Percentiles rank a stretch among this genome's conserved stretches.
These are phyloP conservation scores for Cercospora sesami DNA, from an alignment of 2,329 filamentous ascomycete species.

Conservation along the genomic window DNA sequence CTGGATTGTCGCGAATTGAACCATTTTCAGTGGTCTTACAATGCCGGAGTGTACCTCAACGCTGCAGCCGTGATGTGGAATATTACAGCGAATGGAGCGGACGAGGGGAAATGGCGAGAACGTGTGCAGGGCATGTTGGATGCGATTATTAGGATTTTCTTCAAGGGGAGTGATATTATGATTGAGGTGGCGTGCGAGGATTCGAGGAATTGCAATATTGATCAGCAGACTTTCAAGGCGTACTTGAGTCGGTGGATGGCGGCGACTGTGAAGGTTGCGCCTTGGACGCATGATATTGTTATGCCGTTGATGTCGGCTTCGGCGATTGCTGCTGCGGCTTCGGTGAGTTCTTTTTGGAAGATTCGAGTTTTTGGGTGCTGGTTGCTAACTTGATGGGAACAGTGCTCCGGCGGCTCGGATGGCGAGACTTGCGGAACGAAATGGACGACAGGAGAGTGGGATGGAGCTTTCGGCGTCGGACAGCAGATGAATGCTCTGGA, in stretches of 20 bases:
- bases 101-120: slow-evolving; percentile 39
- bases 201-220: slow-evolving; percentile 42
- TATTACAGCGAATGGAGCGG: slow-evolving; percentile 24
- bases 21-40: slow-evolving; percentile 50
- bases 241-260: slow-evolving; percentile 48
- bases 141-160: slow-evolving; percentile 38
- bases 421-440: slow-evolving; percentile 45
- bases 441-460: slow-evolving; percentile 45
- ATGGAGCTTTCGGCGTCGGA: slow-evolving; percentile 52
- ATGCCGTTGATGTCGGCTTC: slow-evolving; percentile 55
- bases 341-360: slow-evolving; percentile 47
- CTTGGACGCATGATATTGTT: slow-evolving; percentile 45
- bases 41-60: slow-evolving; percentile 47
- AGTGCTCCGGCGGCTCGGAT: slow-evolving; percentile 51
- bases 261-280: slow-evolving; percentile 43
- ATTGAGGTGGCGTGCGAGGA: slow-evolving; percentile 45
- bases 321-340: slow-evolving; percentile 53
- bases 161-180: slow-evolving; percentile 41
- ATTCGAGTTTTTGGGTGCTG: slow-evolving; percentile 43
- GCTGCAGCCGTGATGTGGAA: slow-evolving; percentile 49
- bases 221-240: slow-evolving; percentile 47
- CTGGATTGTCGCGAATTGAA: slow-evolving; percentile 46
- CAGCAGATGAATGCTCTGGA: slow-evolving; percentile 57
- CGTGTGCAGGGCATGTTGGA: slow-evolving; percentile 20
- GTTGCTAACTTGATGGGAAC: slow-evolving; percentile 25